Base-by-base conservation (phyloP, 257 asterid genomes). In the Paraleonurus japonicus region DNA sequence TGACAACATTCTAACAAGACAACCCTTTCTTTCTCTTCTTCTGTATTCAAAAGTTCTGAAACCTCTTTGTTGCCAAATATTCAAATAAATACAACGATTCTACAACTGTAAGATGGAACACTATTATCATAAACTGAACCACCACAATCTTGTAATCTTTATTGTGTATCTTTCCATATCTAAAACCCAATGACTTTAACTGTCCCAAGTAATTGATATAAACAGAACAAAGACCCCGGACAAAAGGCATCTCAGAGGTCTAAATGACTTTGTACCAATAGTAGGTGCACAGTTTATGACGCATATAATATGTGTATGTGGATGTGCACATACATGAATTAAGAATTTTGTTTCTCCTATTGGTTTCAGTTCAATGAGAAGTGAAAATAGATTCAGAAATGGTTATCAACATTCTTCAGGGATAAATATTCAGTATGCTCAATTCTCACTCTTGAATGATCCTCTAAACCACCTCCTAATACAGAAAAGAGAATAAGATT, bases 1-100 rank as follows among this genome's bases (percentile, higher is more conserved):
- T 61, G 37, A 51, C 28, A 64, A 26, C 19, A 64, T 30, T 58
- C 15, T 32, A 47, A n/a, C n/a, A n/a, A n/a, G n/a, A n/a, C n/a
- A 54, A 37, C 17, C 48, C 33, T 33, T 47, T 16, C 35, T 20
- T 48, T 28, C 17, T 48, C 28, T 19, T 48, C 39, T 37, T 33
- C 37, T 35, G 47, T 39, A 7, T 50, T 35, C 3, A 30, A 58
- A 61, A 17, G 27, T 59, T 57, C 39, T 17, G 71, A 24, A 60
- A 50, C 55, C 37, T 20, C 10, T n/a, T n/a, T 24, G 55, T 60
- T 35, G 60, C 54, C 12, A 67, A 50, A 53, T 48, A 24, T 71
- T 65, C 70, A 70, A 32, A 28, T 41, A 48, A 64, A 61, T 19
- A 45, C 11, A 50, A 65, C 26, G 58, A 67, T 26, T 69, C 30